Base-by-base conservation (phyloP, 2,329 filamentous ascomycete species). In the Xylariaceae sp. region DNA sequence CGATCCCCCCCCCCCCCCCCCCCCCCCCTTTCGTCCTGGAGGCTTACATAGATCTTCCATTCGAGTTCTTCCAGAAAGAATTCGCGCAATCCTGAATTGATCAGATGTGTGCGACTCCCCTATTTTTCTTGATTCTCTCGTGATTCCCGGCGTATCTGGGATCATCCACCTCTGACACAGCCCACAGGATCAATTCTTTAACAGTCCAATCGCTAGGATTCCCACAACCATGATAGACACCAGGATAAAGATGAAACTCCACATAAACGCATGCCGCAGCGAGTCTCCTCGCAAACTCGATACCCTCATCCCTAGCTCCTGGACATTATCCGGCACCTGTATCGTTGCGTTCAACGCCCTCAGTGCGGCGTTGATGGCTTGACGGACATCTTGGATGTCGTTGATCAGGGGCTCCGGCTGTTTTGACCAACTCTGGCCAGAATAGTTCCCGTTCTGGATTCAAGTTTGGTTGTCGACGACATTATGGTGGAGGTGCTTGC, bases 201-300 rank as follows among this genome's bases (percentile, higher is more conserved):
- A 40, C 44, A 31, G 26, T 40, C 40, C 11, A 26, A 31, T 41
- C 11, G 4, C 37, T 41, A 27, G 26, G 19, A 27, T 6, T 31
- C 27, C 61, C 57, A 27, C 56, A 62, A 3, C 59, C 60, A 29
- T 62, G 60, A 1, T 53, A 58, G 8, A 68, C 50, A 1, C 66
- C 66, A 1, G 63, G 61, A 29, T 61, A 68, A 7, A 67, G 37
- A 31, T 68, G 66, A 32, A 67, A 62, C 44, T 68, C 67, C 6
- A 63, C 59, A 12, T 59, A 51, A 4, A 64, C 62, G 47, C 63
- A 57, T 4, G 59, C 65, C 1, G 52, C 56, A 11, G 57, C 53
- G 30, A 69, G 50, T 31, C 61, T 55, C 9, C 56, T 35, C 12
- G 64, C 64, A 32, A 62, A 68, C 40, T 57, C 50, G 26, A 61